Base-by-base conservation (phyloP, 345 rosid genomes). In the Physaria fendleri region DNA sequence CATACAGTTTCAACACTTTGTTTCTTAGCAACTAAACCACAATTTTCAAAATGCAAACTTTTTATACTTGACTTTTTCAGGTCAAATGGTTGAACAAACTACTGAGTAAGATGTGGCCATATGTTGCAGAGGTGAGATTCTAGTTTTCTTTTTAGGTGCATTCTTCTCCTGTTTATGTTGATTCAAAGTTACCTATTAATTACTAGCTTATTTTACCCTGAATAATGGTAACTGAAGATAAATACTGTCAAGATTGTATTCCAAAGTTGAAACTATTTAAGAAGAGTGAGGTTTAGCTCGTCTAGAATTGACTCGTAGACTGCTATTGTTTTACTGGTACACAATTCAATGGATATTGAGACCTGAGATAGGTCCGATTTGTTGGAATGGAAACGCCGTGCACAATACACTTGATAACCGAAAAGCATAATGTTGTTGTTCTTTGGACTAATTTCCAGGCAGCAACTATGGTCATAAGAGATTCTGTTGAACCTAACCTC, bases 31-130 rank as follows among this genome's bases (percentile, higher is more conserved):
- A 32, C 17, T 13, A 14, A 33, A 34, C 13, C 54, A 32, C 47
- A 14, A 1, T 5, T 27, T 40, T 28, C 13, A 11, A 15, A 8
- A 23, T 18, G 46, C 5, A 18, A 56, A 43, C 37, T 27, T 56
- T 12, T 32, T 56, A 2, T 48, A 28, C 13, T 42, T 56, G 34
- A 48, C 66, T 65, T 24, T 65, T 65, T 41, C 82, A 94, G 99
- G 99, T 94, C 75, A 90, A 94, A 75, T 94, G 99, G 99, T 45
- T 94, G 81, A 94, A 94, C 80, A 94, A 87, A 79, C 85, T 81
- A 72, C 77, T 94, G 65, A 63, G 80, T 82, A 94, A 90, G 77
- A 66, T 94, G 66, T 94, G 99, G 99, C 99, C 99, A 39, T 94
- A 64, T 73, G 62, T 94, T 52, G 97, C 97, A n/a, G 96, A 90